Evolutionary conservation across 129 eudicot species (phyloP).

Genomic region (Flaveria linearis): DNA sequence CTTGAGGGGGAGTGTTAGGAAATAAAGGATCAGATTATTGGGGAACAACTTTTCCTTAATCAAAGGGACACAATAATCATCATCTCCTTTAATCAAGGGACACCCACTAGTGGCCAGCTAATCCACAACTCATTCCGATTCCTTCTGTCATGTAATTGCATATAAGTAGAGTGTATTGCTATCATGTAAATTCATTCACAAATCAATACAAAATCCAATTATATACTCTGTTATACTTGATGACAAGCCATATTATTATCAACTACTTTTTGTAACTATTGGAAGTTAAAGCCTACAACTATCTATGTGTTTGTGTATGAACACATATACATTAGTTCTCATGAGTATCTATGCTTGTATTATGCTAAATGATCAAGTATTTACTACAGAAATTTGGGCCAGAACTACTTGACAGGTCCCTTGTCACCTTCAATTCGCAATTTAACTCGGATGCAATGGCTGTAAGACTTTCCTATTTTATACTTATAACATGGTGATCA

Average conservation of each 20-base stretch:
- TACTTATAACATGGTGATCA: not conserved
- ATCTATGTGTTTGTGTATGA: not conserved
- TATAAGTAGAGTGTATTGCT: too few species aligned
- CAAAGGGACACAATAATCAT: too few species aligned
- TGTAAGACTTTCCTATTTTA: constrained; percentile 46
- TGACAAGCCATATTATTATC: not conserved
- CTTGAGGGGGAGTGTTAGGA: too few species aligned
- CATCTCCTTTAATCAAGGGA: too few species aligned
- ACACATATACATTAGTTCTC: not conserved
- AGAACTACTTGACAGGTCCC: constrained; percentile 71
- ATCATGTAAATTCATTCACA: too few species aligned
- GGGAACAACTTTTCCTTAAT: too few species aligned
- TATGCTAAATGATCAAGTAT: constrained; percentile 6
- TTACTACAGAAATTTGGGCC: constrained; percentile 52
- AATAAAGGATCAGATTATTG: too few species aligned
- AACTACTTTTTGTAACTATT: not conserved
- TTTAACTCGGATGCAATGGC: constrained; percentile 63
- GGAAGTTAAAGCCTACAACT: not conserved
- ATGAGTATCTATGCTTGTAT: constrained; percentile 39
- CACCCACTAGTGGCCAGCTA: too few species aligned
- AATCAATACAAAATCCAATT: too few species aligned
- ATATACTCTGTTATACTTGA: too few species aligned
- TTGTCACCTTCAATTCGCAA: constrained; percentile 67
- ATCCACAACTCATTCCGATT: too few species aligned
- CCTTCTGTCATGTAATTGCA: too few species aligned